Evolutionary conservation across 768 basidiomycete species (phyloP).

Genomic region (Favolaschia claudopus): DNA sequence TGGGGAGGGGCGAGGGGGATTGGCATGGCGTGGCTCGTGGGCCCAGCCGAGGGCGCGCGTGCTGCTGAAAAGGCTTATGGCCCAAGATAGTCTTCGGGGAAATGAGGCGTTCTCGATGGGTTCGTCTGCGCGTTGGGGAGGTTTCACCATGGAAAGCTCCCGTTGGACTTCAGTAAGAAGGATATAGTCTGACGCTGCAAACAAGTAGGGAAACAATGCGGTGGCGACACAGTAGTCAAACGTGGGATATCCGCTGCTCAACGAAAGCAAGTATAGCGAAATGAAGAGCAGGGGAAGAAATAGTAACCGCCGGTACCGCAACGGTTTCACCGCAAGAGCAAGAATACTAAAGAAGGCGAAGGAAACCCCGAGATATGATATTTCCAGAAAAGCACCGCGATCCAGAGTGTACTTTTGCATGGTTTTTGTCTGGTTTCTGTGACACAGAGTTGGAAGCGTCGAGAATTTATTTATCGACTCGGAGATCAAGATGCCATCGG

Average conservation of each 20-base stretch:
- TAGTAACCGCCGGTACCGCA: slow-evolving; percentile 15
- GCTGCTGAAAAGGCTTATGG: background rate
- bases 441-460: no score
- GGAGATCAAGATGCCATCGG: no score
- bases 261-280: slow-evolving; percentile 5
- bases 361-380: background rate
- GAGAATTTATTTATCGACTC: no score
- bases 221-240: slow-evolving; percentile 6
- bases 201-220: slow-evolving; percentile 9
- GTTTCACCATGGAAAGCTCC: slow-evolving; percentile 11
- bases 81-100: slow-evolving; percentile 5
- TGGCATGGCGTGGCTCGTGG: slow-evolving; percentile 14
- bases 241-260: background rate
- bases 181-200: slow-evolving; percentile 14
- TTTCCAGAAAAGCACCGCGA: background rate
- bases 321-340: slow-evolving; percentile 17
- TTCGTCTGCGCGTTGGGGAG: slow-evolving; percentile 8
- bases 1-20: slow-evolving; percentile 3
- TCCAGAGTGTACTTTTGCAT: background rate
- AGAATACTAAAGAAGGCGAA: slow-evolving; percentile 7
- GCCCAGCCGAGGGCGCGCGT: slow-evolving; percentile 16
- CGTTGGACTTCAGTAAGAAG: slow-evolving; percentile 21
- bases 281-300: slow-evolving; percentile 16
- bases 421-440: no score
- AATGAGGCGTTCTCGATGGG: slow-evolving; percentile 8